phyloP scores from a whole-genome alignment of 768 basidiomycete species.

The Lentinula lateritia region DNA sequence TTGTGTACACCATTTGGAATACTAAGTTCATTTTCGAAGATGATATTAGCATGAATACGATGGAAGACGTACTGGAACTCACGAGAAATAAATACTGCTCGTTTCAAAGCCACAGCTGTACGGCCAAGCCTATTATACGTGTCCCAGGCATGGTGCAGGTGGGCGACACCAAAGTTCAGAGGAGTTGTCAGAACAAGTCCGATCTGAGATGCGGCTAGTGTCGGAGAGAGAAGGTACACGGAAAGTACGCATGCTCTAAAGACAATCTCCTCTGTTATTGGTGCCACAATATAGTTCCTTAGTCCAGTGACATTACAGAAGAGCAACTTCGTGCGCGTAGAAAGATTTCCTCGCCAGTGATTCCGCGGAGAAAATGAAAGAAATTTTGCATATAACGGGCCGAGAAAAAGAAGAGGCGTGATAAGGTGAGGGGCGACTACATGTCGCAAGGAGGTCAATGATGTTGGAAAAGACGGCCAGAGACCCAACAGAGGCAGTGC shows the following conservation, averaged over 20 bases:
- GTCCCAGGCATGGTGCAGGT: constrained; percentile 91
- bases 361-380: constrained; percentile 5
- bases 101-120: constrained; percentile 54
- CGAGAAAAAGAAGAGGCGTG: constrained; percentile 69
- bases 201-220: constrained; percentile 34
- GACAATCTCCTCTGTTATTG: constrained; percentile 88
- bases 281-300: constrained; percentile 39
- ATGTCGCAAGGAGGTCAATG: constrained; percentile 19
- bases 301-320: constrained; percentile 3
- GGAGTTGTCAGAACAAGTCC: constrained; percentile 79
- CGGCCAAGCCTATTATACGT: constrained; percentile 71
- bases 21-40: constrained; percentile 34
- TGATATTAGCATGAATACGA: background rate
- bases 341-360: constrained; percentile 42
- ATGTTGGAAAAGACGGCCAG: constrained; percentile 16
- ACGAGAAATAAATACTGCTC: constrained; percentile 56
- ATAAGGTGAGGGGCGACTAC: constrained; percentile 50
- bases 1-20: constrained; percentile 88
- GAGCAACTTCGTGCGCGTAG: constrained; percentile 48
- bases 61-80: constrained; percentile 15
- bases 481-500: constrained; percentile 17
- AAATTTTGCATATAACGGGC: constrained; percentile 59
- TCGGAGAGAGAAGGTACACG: constrained; percentile 55
- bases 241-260: constrained; percentile 83
- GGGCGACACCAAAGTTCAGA: constrained; percentile 86